Evolutionary conservation across 1,284 basidiomycete genomes (phyloP), one percentile per base, ranked within the genome.

Genomic region (Pseudomicrostroma phylloplanum): DNA sequence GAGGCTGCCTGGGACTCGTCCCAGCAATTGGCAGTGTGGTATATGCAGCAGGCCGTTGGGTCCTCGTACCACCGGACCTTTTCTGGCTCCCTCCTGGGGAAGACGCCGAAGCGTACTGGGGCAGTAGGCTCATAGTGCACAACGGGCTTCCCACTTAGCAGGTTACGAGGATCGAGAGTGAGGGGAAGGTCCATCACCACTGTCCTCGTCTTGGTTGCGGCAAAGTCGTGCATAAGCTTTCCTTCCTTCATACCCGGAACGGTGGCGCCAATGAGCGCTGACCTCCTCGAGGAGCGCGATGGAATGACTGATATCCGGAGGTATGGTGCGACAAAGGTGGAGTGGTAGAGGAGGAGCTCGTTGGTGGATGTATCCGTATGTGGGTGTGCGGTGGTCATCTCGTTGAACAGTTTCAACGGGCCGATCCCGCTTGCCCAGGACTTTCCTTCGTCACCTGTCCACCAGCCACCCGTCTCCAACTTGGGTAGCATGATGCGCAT

Each of bases 211-310:
- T 77, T 72, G 0, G 81, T 81, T 6, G 77, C 80, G 21, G 78
- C 82, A 67, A 83, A 83, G 69, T 84, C 83, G 70, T 83, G 82
- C 82, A 83, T 83, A 80, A 83, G 81, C 70, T 76, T 74, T 17
- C 79, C 77, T 25, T 76, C 72, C 6, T 64, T 57, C 43, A 77
- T 51, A 9, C 71, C 77, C 11, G 66, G 66, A 2, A 78, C 71
- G 6, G 68, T 49, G 12, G 65, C 56, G n/a, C 71, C 73, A 15
- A 73, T 66, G 41, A 76, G 48, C 63, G 25, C 61, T 58, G 1
- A n/a, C 40, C 48, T 36, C 0, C 56, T 21, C 54, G 36, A 56
- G 4, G 53, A 30, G 17, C 48, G 36, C 2, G 67, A 53, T 1
- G 81, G 81, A 12, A 83, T 80, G 55, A 83, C 82, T 2, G 81